A percentile compares a stretch with the other conserved stretches of the same genome.
Evolutionary conservation across 305 asterid species (phyloP).

Genomic region (Caryopteris hybrid): DNA sequence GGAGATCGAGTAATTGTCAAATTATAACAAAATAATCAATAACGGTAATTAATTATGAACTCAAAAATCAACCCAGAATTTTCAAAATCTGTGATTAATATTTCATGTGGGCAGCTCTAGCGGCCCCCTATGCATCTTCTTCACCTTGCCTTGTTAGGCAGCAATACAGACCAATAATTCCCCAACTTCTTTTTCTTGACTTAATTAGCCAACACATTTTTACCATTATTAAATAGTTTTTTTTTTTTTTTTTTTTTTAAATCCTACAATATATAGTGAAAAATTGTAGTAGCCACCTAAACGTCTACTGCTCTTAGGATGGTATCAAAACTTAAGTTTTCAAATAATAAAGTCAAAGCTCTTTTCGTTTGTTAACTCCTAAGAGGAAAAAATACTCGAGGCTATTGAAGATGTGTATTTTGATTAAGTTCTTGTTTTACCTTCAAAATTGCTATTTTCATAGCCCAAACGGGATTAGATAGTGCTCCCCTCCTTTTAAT

Average conservation of each 20-base stretch:
- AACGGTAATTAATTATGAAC: conserved; percentile 1
- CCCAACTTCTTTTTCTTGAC: conserved; percentile 12
- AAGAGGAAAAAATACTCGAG: not conserved
- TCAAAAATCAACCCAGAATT: conserved; percentile 7
- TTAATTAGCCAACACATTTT: conserved; percentile 12
- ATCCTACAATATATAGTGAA: conserved; percentile 15
- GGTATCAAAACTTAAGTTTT: conserved; percentile 7
- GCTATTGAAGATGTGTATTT: not conserved
- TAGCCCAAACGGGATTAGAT: no score
- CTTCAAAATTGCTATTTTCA: no score
- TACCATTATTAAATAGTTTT: conserved; percentile 15
- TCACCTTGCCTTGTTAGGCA: conserved; percentile 10
- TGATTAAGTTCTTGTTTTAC: not conserved
- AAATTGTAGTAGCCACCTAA: conserved; percentile 8
- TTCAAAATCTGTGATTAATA: not conserved
- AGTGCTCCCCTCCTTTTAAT: no score
- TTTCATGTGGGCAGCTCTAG: not conserved
- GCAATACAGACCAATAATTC: conserved; percentile 19
- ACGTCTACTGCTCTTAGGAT: conserved; percentile 10
- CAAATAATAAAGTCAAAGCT: conserved; percentile 16
- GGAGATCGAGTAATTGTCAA: conserved; percentile 16
- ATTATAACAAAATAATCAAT: not conserved
- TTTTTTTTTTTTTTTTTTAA: not conserved
- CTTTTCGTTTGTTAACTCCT: conserved; percentile 3
- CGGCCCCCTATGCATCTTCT: not conserved